Conservation (phyloP, 352 stramenopile genomes). For the Phytopythium mirpurense region DNA sequence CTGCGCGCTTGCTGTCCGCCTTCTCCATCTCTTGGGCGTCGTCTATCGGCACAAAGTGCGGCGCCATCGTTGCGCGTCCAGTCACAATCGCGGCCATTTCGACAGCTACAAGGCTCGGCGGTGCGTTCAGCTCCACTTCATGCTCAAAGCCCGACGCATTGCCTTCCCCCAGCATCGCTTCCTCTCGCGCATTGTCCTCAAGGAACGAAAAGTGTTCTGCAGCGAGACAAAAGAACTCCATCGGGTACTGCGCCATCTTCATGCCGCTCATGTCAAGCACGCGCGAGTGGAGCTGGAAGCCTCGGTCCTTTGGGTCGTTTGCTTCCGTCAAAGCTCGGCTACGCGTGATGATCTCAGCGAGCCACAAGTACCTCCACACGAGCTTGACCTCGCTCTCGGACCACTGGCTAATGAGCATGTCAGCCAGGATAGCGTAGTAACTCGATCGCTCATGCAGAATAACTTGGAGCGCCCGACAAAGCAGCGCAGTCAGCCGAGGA, state of each 20-base stretch:
- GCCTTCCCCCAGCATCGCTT: constrained; percentile 26
- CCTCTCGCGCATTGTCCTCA: constrained; percentile 66
- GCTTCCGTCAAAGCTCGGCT: constrained; percentile 27
- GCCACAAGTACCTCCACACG: constrained; percentile 81
- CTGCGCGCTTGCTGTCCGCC: constrained; percentile 22
- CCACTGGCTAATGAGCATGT: constrained; percentile 73
- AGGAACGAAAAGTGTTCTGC: constrained; percentile 70
- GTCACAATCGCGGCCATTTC: constrained; percentile 55
- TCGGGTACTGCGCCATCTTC: constrained; percentile 53
- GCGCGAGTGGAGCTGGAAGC: constrained; percentile 66
- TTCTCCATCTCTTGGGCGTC: constrained; percentile 9
- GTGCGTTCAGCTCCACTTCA: constrained; percentile 50
- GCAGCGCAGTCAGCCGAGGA: constrained; percentile 56
- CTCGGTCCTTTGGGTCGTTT: constrained; percentile 60
- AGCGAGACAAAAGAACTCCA: constrained; percentile 65
- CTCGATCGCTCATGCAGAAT: constrained; percentile 67
- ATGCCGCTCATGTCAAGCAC: constrained; percentile 71
- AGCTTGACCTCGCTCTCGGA: constrained; percentile 72
- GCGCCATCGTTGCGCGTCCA: constrained; percentile 29
- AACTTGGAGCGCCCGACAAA: constrained; percentile 74
- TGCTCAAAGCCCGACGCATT: constrained; percentile 46
- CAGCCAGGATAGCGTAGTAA: constrained; percentile 67
- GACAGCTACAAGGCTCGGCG: constrained; percentile 39
- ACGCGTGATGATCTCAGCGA: constrained; percentile 67
- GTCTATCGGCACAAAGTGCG: constrained; percentile 27